Percentiles rank a stretch among this genome's conserved stretches.
These are phyloP conservation scores for Spatholobus suberectus DNA, from an alignment of 306 rosid species.

Conservation along the genomic window DNA sequence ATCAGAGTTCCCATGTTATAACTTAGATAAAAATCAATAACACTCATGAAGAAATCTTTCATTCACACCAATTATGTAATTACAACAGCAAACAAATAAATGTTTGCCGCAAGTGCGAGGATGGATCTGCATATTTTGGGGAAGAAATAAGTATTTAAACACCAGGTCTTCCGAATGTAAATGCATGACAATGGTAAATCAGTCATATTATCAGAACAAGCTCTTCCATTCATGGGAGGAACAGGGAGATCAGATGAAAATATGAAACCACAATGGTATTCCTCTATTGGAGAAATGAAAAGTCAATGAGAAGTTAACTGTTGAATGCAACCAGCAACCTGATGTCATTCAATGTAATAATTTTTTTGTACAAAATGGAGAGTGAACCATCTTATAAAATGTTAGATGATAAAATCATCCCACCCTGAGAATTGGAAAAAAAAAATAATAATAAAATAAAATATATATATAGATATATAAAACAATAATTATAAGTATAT, in stretches of 20 bases:
- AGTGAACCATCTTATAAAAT: background rate
- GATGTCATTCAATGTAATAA: background rate
- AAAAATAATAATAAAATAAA: too few species aligned
- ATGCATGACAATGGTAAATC: slow-evolving; percentile 22
- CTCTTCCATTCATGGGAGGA: slow-evolving; percentile 2
- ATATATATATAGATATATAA: too few species aligned
- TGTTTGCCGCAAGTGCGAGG: background rate
- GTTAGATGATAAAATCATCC: background rate
- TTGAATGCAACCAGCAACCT: background rate
- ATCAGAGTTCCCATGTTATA: slow-evolving; percentile 53
- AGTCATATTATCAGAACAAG: slow-evolving; percentile 21
- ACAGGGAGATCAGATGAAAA: background rate
- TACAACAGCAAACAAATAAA: slow-evolving; percentile 4
- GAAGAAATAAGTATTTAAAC: background rate
- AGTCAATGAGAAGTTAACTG: background rate
- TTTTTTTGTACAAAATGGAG: background rate
- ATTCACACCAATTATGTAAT: slow-evolving; percentile 9
- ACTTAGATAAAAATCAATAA: slow-evolving; percentile 29
- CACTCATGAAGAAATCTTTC: slow-evolving; percentile 6
- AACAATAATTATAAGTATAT: background rate
- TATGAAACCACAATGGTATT: background rate
- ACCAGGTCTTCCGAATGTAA: slow-evolving; percentile 4
- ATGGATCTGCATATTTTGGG: background rate
- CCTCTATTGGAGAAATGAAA: background rate
- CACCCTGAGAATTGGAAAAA: background rate